Base-by-base conservation (phyloP, 2,329 filamentous ascomycete genomes). In the Dactylellina haptotyla region DNA sequence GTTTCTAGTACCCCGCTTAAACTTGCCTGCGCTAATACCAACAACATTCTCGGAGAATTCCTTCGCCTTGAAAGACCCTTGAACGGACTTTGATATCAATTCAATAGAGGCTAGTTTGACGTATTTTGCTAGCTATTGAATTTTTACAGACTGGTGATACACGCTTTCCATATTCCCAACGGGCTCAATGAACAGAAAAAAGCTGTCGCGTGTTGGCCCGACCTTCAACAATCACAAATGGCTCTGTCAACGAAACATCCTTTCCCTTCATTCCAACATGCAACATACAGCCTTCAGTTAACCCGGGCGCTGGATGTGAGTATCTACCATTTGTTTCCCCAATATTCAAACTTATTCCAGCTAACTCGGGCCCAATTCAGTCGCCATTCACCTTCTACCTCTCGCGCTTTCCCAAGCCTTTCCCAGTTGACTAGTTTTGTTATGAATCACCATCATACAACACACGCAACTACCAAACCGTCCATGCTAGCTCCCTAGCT, bases 141-240 rank as follows among this genome's bases (percentile, higher is more conserved):
- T n/a, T n/a, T n/a, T n/a, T n/a, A n/a, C n/a, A n/a, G n/a, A n/a
- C n/a, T n/a, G n/a, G n/a, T n/a, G n/a, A n/a, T n/a, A n/a, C n/a
- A n/a, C 4, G 12, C 43, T 48, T 3, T 20, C 5, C 6, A 48
- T 20, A n/a, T 48, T 48, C 39, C 39, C 16, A n/a, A n/a, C n/a
- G n/a, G 39, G 9, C 39, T 8, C n/a, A 9, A 43, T 16, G 16
- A 8, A 30, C 28, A 32, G 20, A 43, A n/a, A n/a, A 16, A 9
- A 48, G 41, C 41, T 48, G 53, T 57, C 48, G 63, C 63, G 63
- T 67, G 63, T 67, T 59, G 54, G 37, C 59, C 43, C 37, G 34
- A 59, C 62, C 14, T 51, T 16, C 51, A 59, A 34, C 53, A 23
- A 23, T 46, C 18, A 16, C 51, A 56, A 41, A 51, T 59, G 46